Percentiles rank a stretch among this genome's conserved stretches.
These are phyloP conservation scores for Marasmius oreades DNA, from an alignment of 1,284 basidiomycete species.

Conservation along the genomic window DNA sequence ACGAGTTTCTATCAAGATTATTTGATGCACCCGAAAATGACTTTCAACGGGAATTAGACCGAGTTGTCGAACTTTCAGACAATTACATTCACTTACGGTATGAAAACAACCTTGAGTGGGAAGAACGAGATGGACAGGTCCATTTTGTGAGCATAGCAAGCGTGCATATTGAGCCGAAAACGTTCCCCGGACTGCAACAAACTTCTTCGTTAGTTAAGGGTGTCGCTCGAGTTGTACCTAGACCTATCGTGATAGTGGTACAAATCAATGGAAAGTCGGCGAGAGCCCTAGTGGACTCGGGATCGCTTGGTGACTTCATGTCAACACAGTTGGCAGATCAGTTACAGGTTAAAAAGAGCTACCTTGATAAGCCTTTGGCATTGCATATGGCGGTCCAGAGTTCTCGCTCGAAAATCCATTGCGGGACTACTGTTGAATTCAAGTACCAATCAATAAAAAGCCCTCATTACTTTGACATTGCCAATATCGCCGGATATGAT, in stretches of 20 bases:
- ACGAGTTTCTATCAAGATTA: conserved; percentile 2
- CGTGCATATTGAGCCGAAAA: background rate
- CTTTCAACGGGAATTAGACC: background rate
- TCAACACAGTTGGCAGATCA: conserved; percentile 31
- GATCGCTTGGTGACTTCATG: conserved; percentile 37
- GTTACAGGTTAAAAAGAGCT: conserved; percentile 13
- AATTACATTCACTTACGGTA: background rate
- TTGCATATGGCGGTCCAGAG: conserved; percentile 29
- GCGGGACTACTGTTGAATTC: conserved; percentile 8
- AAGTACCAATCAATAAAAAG: conserved; percentile 15
- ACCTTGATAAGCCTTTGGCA: conserved; percentile 22
- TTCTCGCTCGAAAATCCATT: conserved; percentile 20
- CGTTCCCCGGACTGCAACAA: background rate
- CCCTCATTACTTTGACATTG: conserved; percentile 21
- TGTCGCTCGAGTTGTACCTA: background rate
- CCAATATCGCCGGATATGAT: conserved; percentile 29
- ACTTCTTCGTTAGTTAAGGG: background rate
- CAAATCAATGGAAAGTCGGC: conserved; percentile 28
- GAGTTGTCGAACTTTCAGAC: background rate
- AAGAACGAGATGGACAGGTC: conserved; percentile 4
- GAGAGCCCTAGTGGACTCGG: conserved; percentile 30
- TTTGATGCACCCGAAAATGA: background rate
- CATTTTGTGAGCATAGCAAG: background rate
- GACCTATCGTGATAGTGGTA: background rate
- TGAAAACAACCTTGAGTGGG: conserved; percentile 4